A percentile compares a stretch with the other conserved stretches of the same genome.
These are phyloP conservation scores for Phaffia rhodozyma DNA, from an alignment of 1,284 basidiomycete species.

Conservation along the genomic window DNA sequence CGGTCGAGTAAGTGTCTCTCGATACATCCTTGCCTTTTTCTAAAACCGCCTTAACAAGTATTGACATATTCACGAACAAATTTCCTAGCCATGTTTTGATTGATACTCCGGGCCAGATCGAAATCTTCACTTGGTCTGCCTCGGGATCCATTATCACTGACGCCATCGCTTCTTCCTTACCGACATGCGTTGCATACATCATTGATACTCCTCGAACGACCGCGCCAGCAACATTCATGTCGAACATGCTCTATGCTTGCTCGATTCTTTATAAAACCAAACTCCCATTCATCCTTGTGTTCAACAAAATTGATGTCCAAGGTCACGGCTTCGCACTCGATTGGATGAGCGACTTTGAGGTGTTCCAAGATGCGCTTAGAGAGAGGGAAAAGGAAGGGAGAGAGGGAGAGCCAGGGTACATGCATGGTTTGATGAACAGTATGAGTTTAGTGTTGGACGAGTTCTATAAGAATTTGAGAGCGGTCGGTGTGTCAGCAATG, in stretches of 20 bases:
- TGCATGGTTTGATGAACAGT: conserved; percentile 97
- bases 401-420: conserved; percentile 79
- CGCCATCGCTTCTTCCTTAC: conserved; percentile 84
- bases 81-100: conserved; percentile 72
- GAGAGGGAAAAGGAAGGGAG: conserved; percentile 41
- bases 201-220: conserved; percentile 94
- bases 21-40: background rate
- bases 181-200: conserved; percentile 90
- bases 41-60: background rate
- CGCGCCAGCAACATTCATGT: conserved; percentile 97
- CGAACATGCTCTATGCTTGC: conserved; percentile 99
- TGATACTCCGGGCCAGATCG: conserved; percentile 98
- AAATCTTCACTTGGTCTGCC: conserved; percentile 99
- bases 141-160: conserved; percentile 98
- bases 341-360: conserved; percentile 98
- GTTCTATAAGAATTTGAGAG: conserved; percentile 91
- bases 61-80: background rate
- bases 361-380: conserved; percentile 48
- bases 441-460: conserved; percentile 98
- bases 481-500: conserved; percentile 90
- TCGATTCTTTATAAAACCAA: conserved; percentile 99
- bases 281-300: conserved; percentile 91
- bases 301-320: conserved; percentile 92
- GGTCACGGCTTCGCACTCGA: conserved; percentile 83
- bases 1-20: conserved; percentile 58